Evolutionary conservation across 2,329 filamentous ascomycete species (phyloP), one percentile per base, ranked within the genome.

Genomic region (Fusarium sp.): DNA sequence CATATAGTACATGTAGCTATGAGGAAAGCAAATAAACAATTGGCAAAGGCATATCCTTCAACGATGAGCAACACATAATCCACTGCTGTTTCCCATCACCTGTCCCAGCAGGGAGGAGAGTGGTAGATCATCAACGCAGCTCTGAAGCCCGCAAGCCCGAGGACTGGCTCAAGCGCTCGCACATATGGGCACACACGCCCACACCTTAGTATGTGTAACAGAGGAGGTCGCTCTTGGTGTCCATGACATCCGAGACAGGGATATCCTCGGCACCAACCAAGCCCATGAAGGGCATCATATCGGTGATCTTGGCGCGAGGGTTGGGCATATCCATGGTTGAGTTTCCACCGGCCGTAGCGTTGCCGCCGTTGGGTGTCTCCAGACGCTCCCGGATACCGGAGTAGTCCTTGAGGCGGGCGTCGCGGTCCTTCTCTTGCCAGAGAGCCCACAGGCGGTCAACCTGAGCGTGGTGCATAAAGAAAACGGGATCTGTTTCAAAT

Each of bases 361-460:
- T 44, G 1, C 41, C 23, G 0, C 41, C 16, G 28, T 23, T 23
- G 23, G 41, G 10, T 16, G 10, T 44, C 23, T n/a, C 28, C 16
- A 44, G 23, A 3, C 23, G 41, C 41, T 44, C 23, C 73, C 66
- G 54, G 47, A 45, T 50, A 9, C 47, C 34, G 3, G 34, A n/a
- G 16, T 50, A 50, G 26, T 50, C 23, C 7, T 26, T 18, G 16
- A 37, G 16, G 4, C 34, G 33, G 10, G 11, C 2, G 23, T 38
- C 4, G 3, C 33, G 46, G 46, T 49, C 23, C 10, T 28, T n/a
- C 11, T 38, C 33, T 11, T 50, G 46, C 46, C 46, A 50, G 10
- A 38, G 34, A 34, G 33, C 23, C 46, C 46, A 50, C 33, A 50
- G 34, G 7, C 46, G 46, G 11, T 50, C 33, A 11, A 50, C 34